Conservation (phyloP, 139 green algal genomes). For the Closterium sp. region DNA sequence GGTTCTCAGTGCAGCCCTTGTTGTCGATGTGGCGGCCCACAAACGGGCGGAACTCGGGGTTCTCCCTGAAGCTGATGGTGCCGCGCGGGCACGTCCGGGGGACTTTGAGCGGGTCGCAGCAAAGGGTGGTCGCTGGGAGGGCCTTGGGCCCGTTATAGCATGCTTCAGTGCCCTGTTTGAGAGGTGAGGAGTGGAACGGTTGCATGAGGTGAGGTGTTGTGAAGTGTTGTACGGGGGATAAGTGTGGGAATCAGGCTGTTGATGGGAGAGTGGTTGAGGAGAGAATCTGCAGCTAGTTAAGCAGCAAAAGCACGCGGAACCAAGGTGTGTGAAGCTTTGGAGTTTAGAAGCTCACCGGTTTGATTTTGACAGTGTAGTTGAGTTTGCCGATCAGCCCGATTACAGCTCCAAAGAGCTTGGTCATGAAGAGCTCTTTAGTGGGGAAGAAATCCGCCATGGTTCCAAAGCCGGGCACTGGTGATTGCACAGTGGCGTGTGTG, state of each 20-base stretch:
- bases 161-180: no score
- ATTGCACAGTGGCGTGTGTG: no score
- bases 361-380: background rate
- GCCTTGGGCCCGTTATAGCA: background rate
- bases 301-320: no score
- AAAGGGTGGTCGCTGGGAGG: background rate
- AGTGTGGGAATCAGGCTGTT: no score
- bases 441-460: background rate
- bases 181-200: no score
- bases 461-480: background rate
- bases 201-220: no score
- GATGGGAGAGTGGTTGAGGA: no score
- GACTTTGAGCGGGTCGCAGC: background rate
- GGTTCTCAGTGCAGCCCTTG: background rate
- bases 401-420: background rate
- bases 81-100: background rate
- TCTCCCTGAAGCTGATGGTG: background rate
- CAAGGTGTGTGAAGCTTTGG: no score
- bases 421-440: no score
- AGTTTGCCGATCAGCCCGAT: background rate
- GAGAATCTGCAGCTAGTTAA: no score
- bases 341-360: background rate
- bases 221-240: no score
- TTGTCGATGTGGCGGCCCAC: background rate
- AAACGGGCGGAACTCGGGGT: background rate